These are phyloP conservation scores for Actinomortierella ambigua DNA, from an alignment of 371 early-diverging fungal species.

Conservation along the genomic window DNA sequence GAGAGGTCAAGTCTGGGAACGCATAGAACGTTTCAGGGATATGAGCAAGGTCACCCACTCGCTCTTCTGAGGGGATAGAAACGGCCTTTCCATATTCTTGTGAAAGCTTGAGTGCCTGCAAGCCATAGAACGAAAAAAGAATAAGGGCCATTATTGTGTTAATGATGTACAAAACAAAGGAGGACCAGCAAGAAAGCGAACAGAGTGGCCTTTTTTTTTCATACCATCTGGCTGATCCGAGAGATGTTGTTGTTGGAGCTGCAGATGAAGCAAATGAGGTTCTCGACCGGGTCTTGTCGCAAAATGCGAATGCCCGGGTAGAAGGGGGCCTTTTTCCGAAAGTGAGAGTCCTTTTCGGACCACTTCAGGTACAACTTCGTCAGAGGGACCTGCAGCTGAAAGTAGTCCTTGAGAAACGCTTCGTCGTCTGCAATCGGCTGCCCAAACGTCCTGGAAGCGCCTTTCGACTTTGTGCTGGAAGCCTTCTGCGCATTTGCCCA, in stretches of 20 bases:
- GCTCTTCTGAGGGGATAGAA: conserved; percentile 47
- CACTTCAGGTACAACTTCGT: conserved; percentile 69
- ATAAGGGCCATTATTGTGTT: neutral
- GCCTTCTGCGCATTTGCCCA: conserved; percentile 43
- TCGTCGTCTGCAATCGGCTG: conserved; percentile 11
- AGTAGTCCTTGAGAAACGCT: conserved; percentile 64
- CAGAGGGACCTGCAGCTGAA: conserved; percentile 76
- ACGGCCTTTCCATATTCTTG: conserved; percentile 64
- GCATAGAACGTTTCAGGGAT: conserved; percentile 57
- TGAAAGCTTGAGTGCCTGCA: conserved; percentile 72
- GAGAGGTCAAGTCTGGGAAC: conserved; percentile 69
- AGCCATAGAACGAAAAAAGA: neutral
- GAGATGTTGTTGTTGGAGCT: conserved; percentile 95
- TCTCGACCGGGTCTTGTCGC: conserved; percentile 89
- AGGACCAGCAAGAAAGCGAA: conserved; percentile 14
- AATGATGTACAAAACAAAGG: neutral
- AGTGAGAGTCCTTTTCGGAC: conserved; percentile 70
- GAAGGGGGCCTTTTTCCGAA: conserved; percentile 55
- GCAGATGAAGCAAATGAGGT: conserved; percentile 94
- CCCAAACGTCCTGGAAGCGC: conserved; percentile 1
- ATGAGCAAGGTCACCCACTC: conserved; percentile 2
- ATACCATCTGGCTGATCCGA: conserved; percentile 93
- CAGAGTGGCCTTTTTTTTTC: conserved; percentile 2
- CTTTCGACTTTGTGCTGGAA: conserved; percentile 22
- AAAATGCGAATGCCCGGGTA: conserved; percentile 83